These are phyloP conservation scores for Stropharia rugosoannulata DNA, from an alignment of 768 basidiomycete genomes.

Conservation along the genomic window DNA sequence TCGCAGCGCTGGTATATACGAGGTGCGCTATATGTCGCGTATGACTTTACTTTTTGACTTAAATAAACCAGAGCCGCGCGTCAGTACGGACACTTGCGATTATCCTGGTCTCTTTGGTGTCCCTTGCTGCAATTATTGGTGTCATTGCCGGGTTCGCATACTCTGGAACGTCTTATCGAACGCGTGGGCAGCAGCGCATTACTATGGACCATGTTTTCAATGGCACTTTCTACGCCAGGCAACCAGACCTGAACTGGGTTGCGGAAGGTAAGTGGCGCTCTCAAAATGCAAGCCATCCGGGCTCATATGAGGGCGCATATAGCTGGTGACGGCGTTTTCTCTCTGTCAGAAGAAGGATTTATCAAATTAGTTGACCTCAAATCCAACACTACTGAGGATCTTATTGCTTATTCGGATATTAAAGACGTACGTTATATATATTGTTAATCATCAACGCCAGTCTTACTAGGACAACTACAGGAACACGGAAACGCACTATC, in stretches of 20 bases:
- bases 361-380: constrained; percentile 84
- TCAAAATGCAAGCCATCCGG: neutral
- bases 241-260: constrained; percentile 73
- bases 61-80: constrained; percentile 37
- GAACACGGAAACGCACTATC: constrained; percentile 48
- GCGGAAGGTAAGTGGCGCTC: constrained; percentile 68
- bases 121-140: constrained; percentile 67
- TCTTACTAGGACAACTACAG: constrained; percentile 32
- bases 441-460: neutral
- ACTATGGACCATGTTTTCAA: constrained; percentile 93
- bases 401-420: constrained; percentile 60
- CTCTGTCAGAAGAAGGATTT: constrained; percentile 53
- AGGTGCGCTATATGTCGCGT: constrained; percentile 9
- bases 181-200: constrained; percentile 60
- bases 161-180: constrained; percentile 48
- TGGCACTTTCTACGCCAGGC: constrained; percentile 69
- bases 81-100: constrained; percentile 64
- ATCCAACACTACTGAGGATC: constrained; percentile 60
- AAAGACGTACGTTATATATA: constrained; percentile 51
- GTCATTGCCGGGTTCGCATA: constrained; percentile 77
- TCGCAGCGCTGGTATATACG: constrained; percentile 12
- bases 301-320: neutral
- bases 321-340: constrained; percentile 97
- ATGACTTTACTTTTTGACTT: neutral
- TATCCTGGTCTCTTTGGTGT: constrained; percentile 56